Evolutionary conservation across 495 filamentous ascomycete species (phyloP).

Genomic region (Acidiella bohemica): DNA sequence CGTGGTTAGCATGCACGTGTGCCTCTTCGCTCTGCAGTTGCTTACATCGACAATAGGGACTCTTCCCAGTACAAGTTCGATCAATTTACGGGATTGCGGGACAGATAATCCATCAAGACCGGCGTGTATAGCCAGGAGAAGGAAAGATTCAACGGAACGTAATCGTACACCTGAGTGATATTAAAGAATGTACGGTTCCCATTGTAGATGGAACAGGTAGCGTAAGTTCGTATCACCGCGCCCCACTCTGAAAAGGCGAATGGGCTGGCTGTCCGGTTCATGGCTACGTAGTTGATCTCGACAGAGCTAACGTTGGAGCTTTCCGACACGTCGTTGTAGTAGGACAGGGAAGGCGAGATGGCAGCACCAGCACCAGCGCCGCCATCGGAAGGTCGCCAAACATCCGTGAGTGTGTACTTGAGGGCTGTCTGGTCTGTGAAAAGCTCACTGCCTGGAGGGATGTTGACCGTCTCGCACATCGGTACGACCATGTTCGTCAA

Average conservation of each 20-base stretch:
- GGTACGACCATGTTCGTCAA: conserved; percentile 20
- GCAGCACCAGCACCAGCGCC: conserved; percentile 4
- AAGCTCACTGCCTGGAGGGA: conserved; percentile 21
- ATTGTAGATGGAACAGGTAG: conserved; percentile 3
- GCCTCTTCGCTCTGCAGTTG: too few relatives aligned
- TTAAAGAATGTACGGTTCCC: conserved; percentile 16
- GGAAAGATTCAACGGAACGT: conserved; percentile 6
- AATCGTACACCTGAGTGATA: conserved; percentile 22
- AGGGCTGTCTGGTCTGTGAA: conserved; percentile 25
- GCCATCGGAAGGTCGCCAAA: conserved; percentile 16
- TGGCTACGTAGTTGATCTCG: conserved; percentile 18
- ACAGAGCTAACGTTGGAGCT: conserved; percentile 21
- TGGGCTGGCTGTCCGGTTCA: conserved; percentile 2
- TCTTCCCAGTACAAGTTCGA: conserved; percentile 21
- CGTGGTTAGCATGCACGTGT: too few relatives aligned
- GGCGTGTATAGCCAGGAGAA: conserved; percentile 7
- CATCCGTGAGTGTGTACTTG: conserved; percentile 22
- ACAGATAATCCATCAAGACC: conserved; percentile 6
- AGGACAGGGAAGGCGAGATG: conserved; percentile 19
- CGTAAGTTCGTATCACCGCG: conserved; percentile 4
- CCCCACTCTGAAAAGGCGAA: conserved; percentile 11
- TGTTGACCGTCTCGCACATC: conserved; percentile 19
- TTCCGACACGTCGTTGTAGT: conserved; percentile 21
- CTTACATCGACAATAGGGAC: conserved; percentile 16
- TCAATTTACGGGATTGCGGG: conserved; percentile 6